Percentiles rank a stretch among this genome's conserved stretches.
phyloP scores from a whole-genome alignment of 2,329 filamentous ascomycete genomes.

The Apiospora arundinis region DNA sequence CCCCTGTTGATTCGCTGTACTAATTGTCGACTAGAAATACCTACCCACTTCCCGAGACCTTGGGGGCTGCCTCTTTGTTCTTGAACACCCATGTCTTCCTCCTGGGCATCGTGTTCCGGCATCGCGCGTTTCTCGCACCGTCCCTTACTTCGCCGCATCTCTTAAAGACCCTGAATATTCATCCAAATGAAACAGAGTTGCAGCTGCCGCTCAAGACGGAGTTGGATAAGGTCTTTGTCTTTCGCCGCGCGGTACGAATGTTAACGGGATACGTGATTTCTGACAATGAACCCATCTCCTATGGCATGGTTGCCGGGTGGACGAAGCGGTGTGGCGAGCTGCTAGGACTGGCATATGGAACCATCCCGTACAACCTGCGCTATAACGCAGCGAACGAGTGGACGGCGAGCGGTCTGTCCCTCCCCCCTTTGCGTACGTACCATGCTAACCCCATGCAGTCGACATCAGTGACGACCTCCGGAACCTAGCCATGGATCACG shows the following conservation, averaged over 20 bases:
- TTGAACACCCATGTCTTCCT: slow-evolving; percentile 44
- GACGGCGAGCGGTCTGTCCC: slow-evolving; percentile 32
- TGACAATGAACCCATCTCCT: slow-evolving; percentile 29
- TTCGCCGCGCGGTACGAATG: slow-evolving; percentile 31
- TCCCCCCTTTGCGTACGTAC: not conserved
- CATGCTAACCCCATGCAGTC: slow-evolving; percentile 6
- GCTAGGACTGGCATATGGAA: slow-evolving; percentile 26
- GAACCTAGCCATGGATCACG: slow-evolving; percentile 22
- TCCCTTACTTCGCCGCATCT: slow-evolving; percentile 33
- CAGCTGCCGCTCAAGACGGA: slow-evolving; percentile 26
- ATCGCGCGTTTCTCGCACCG: slow-evolving; percentile 33
- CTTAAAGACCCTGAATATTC: slow-evolving; percentile 36
- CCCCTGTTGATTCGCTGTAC: slow-evolving; percentile 28
- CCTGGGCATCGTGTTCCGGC: slow-evolving; percentile 37
- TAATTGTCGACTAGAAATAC: slow-evolving; percentile 30
- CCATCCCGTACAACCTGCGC: slow-evolving; percentile 30
- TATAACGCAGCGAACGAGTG: slow-evolving; percentile 32
- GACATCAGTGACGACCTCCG: slow-evolving; percentile 22
- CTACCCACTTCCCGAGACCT: slow-evolving; percentile 43
- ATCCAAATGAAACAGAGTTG: slow-evolving; percentile 32
- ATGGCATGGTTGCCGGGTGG: slow-evolving; percentile 29
- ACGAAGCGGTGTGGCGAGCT: slow-evolving; percentile 31
- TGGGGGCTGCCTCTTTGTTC: slow-evolving; percentile 44
- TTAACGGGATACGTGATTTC: slow-evolving; percentile 30
- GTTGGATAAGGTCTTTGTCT: slow-evolving; percentile 33